Conservation (phyloP, 805 yeast genomes). For the Monosporozyma servazzii region DNA sequence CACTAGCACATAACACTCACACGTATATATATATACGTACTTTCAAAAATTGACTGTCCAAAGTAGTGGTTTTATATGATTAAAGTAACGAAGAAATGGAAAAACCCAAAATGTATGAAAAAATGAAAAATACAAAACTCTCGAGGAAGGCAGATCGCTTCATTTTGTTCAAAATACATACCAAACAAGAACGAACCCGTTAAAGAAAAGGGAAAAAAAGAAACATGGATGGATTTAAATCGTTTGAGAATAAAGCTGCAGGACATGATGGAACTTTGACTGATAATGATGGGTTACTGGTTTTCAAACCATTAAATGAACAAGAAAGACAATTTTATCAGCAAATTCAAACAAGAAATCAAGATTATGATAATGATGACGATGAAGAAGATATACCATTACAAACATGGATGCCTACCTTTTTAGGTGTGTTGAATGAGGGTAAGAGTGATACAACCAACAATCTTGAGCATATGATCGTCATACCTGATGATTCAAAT, state of each 20-base stretch:
- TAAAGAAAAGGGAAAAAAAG: no score
- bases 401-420: conserved; percentile 25
- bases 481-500: conserved; percentile 6
- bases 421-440: conserved; percentile 22
- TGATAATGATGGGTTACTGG: conserved; percentile 53
- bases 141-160: no score
- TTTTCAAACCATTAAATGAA: conserved; percentile 56
- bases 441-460: conserved; percentile 7
- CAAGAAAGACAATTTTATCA: conserved; percentile 74
- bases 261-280: conserved; percentile 81
- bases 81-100: no score
- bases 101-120: no score
- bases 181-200: no score
- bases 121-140: no score
- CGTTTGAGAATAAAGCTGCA: conserved; percentile 62
- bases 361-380: conserved; percentile 5
- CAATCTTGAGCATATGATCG: not conserved
- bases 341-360: conserved; percentile 9
- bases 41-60: no score
- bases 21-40: no score
- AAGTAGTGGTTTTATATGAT: no score
- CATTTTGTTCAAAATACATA: no score
- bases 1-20: no score
- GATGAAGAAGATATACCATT: conserved; percentile 19
- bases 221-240: conserved; percentile 3